Evolutionary conservation across 768 basidiomycete species (phyloP), one percentile per base, ranked within the genome.

Genomic region (Candolleomyces aberdarensis): DNA sequence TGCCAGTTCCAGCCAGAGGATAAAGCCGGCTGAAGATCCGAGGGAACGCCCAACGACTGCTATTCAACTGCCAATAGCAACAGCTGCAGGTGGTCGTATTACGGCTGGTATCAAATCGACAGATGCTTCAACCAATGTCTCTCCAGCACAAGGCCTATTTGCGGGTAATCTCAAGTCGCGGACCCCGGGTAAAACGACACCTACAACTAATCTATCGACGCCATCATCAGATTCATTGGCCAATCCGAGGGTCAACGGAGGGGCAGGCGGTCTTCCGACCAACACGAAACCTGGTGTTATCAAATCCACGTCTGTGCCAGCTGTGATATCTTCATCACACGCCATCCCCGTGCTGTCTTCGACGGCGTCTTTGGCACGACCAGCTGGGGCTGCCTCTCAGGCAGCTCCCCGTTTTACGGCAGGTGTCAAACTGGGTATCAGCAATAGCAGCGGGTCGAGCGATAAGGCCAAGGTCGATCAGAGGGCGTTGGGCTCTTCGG

Each of bases 321-420:
- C 88, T 0, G 69, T 85, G 20, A 64, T 92, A 5, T 89, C 88
- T 0, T 87, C 88, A 0, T 91, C 89, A 0, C 83, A 86, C 63
- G 91, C 91, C 13, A 80, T 78, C 3, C 91, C 91, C 0, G 86
- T 82, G 66, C 73, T 92, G 3, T 90, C 89, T 3, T 85, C 87
- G 0, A 91, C 89, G 1, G 91, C 89, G 5, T 91, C 90, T 3
- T 80, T 92, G 20, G 89, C 86, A 7, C 80, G 85, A 9, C 81
- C 82, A 61, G 67, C 32, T 46, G 60, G 59, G 20, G 15, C 22
- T 32, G 41, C 41, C 54, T 32, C 43, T 36, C 36, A 36, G 17
- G 15, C 41, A 46, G 43, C 56, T 17, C 31, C 57, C 43, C 43
- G 63, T 14, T 51, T 61, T 54, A 56, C 54, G 46, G 32, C 48